Evolutionary conservation across 1,139 yeast genomes (phyloP), one percentile per base, ranked within the genome.

Genomic region (Ogataea hybrid): DNA sequence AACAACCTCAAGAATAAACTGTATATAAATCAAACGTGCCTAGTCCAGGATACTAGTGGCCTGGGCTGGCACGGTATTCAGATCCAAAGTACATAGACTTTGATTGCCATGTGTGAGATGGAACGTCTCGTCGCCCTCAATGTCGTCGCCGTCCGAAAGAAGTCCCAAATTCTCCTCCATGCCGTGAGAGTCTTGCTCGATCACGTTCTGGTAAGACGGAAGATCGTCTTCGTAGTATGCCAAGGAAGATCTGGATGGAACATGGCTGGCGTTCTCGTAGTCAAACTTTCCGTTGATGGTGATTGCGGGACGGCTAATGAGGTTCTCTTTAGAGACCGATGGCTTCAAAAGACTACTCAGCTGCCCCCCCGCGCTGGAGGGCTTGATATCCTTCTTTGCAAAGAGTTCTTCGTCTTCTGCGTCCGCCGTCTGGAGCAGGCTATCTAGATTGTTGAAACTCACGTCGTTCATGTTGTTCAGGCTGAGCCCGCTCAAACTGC

Each of bases 151-250:
- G 16, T 51, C 54, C 5, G 47, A 44, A 4, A 53, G 41, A 12
- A 53, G 37, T 5, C 51, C 55, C 29, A 47, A 16, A 11, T 49
- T 39, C 31, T 52, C 52, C 10, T 39, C 51, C 21, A 47, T 16
- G 18, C 47, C 42, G 38, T 33, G 37, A 21, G 47, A 42, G 25
- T 53, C 57, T 15, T 51, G 48, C n/a, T 53, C 57, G 30, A 52
- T 42, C 12, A 53, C 54, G 5, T 48, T 32, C 37, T 54, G 55
- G 35, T 54, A 54, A 0, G 57, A 41, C n/a, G 58, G 58, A 17
- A 54, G 42, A 22, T 50, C 54, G 6, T 47, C 45, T 18, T 47
- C 50, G 36, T 50, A 49, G 28, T 46, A 53, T 15, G 35, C 48
- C 22, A 54, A 14, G 3, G 59, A 54, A 2, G 59, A 54, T 23